phyloP scores from a whole-genome alignment of 1,284 basidiomycete species.

The Ustilago lituana region DNA sequence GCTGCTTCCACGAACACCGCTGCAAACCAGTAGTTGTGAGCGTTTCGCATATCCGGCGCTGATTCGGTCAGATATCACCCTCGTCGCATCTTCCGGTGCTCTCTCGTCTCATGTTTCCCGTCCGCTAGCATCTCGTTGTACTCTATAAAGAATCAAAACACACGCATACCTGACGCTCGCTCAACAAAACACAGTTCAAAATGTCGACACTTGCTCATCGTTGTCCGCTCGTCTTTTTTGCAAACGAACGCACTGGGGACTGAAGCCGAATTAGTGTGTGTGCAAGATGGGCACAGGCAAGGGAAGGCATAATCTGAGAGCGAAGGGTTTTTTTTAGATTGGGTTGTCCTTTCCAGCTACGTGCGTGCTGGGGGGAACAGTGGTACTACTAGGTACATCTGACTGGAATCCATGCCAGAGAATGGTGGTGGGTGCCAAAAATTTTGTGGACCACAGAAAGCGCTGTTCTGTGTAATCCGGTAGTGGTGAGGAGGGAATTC shows the following conservation, averaged over 20 bases:
- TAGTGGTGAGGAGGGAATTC: not conserved
- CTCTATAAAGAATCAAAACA: conserved; percentile 5
- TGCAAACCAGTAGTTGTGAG: conserved; percentile 24
- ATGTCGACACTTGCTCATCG: too few species aligned
- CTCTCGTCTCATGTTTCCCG: not conserved
- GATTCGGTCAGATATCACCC: too few species aligned
- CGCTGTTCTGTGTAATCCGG: too few species aligned
- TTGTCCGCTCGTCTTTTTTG: too few species aligned
- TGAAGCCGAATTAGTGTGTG: too few species aligned
- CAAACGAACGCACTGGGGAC: too few species aligned
- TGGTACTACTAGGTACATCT: conserved; percentile 47
- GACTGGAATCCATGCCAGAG: conserved; percentile 10
- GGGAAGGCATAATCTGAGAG: not conserved
- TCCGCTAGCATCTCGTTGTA: conserved; percentile 7
- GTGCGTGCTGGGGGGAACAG: conserved; percentile 2
- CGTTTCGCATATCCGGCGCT: too few species aligned
- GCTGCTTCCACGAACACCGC: conserved; percentile 38
- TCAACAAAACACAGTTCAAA: not conserved
- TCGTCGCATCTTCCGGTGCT: too few species aligned
- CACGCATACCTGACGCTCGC: not conserved
- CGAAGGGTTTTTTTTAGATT: conserved; percentile 18
- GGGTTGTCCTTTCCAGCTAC: conserved; percentile 1
- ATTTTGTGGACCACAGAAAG: conserved; percentile 2
- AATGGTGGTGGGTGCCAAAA: conserved; percentile 6
- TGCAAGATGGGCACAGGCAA: not conserved